Conservation (phyloP, 2,329 filamentous ascomycete species). For the Aspergillus fumigatiaffinis region DNA sequence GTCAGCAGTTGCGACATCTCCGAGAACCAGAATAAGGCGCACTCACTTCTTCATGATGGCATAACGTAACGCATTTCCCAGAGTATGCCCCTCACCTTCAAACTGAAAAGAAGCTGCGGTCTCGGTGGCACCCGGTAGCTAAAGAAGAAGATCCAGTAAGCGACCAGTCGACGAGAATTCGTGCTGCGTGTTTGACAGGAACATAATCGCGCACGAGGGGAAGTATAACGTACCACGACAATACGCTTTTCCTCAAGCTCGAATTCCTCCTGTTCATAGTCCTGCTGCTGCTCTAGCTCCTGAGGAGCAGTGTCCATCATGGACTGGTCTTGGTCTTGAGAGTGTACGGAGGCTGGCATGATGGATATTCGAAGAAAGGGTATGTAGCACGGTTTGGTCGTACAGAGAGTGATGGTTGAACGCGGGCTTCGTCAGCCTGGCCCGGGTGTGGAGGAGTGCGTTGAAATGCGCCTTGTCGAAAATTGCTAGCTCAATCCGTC, state of each 20-base stretch:
- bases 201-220: neutral
- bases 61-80: conserved; percentile 90
- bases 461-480: neutral
- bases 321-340: conserved; percentile 39
- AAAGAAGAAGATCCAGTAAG: neutral
- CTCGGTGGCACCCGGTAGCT: conserved; percentile 80
- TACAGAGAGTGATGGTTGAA: neutral
- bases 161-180: neutral
- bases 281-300: conserved; percentile 42
- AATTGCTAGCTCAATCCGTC: neutral
- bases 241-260: conserved; percentile 52
- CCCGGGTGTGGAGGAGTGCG: neutral
- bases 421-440: conserved; percentile 1
- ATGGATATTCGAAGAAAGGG: neutral
- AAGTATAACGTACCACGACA: conserved; percentile 51
- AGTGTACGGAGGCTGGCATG: conserved; percentile 40
- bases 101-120: conserved; percentile 95
- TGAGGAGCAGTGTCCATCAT: conserved; percentile 36
- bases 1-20: conserved; percentile 5
- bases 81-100: conserved; percentile 85
- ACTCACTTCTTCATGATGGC: conserved; percentile 98
- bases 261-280: conserved; percentile 40
- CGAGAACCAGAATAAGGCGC: neutral
- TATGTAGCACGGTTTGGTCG: neutral
- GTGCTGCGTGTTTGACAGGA: neutral